phyloP scores from a whole-genome alignment of 1,284 basidiomycete species.

The Wolfiporia cocos region DNA sequence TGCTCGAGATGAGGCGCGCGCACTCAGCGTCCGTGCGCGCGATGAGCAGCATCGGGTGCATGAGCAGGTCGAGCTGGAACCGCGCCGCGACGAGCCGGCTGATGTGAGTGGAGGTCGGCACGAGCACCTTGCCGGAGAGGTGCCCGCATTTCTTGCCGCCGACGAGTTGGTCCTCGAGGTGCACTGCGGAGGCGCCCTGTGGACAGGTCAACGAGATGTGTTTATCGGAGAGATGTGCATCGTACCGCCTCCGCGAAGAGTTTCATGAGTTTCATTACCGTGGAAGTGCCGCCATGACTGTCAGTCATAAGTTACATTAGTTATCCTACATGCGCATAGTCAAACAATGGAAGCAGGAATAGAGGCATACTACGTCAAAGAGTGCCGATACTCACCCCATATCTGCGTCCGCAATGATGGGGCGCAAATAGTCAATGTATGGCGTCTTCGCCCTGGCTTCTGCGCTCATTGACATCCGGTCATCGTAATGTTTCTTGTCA shows the following conservation, averaged over 20 bases:
- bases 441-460: constrained; percentile 65
- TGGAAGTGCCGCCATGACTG: constrained; percentile 88
- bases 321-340: no score
- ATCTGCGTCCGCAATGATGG: constrained; percentile 93
- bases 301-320: no score
- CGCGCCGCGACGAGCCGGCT: constrained; percentile 80
- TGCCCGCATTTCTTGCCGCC: constrained; percentile 95
- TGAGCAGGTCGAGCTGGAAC: constrained; percentile 85
- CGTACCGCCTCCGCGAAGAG: constrained; percentile 84
- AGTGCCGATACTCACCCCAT: no score
- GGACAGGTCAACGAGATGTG: background rate
- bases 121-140: constrained; percentile 90
- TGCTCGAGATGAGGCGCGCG: constrained; percentile 82
- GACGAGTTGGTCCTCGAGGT: constrained; percentile 90
- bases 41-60: constrained; percentile 84
- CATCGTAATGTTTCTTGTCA: constrained; percentile 84
- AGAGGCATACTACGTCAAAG: no score
- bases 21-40: constrained; percentile 91
- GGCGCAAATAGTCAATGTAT: constrained; percentile 85
- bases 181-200: constrained; percentile 82
- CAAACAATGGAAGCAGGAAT: no score
- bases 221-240: background rate
- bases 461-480: constrained; percentile 63
- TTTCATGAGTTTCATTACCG: constrained; percentile 96
- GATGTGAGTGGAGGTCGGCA: constrained; percentile 83